Conservation (phyloP, 129 eudicot genomes). For the Ambrosia artemisiifolia region DNA sequence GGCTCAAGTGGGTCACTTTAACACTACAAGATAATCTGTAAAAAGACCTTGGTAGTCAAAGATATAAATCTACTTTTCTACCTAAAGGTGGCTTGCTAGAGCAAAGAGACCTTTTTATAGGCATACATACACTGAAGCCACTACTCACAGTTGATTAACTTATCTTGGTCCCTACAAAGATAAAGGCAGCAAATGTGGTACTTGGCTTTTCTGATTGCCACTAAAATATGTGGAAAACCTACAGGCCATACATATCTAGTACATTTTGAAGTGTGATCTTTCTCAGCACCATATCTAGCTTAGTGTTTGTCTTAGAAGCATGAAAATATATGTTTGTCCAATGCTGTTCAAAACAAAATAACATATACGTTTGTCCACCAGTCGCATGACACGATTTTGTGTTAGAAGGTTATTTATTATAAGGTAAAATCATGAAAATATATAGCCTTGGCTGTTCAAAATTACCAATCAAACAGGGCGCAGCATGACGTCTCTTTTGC, state of each 20-base stretch:
- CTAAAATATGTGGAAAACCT: slow-evolving; percentile 33
- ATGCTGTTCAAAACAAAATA: no score
- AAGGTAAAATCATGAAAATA: no score
- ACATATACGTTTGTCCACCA: slow-evolving; percentile 14
- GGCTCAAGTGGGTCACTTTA: slow-evolving; percentile 16
- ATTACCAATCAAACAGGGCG: no score
- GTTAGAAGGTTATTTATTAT: not conserved
- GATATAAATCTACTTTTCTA: slow-evolving; percentile 40
- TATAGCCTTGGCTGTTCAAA: not conserved
- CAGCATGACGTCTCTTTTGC: no score
- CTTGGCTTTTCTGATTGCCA: slow-evolving; percentile 33
- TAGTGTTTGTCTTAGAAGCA: slow-evolving; percentile 23
- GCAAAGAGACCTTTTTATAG: slow-evolving; percentile 18
- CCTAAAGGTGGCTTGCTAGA: not conserved
- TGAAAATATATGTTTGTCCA: slow-evolving; percentile 22
- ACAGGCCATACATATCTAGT: slow-evolving; percentile 23
- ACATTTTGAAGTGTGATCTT: slow-evolving; percentile 36
- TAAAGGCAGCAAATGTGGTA: slow-evolving; percentile 27
- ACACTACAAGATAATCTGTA: slow-evolving; percentile 17
- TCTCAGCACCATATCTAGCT: slow-evolving; percentile 28
- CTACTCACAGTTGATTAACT: slow-evolving; percentile 22
- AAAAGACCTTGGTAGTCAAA: slow-evolving; percentile 23
- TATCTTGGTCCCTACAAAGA: slow-evolving; percentile 24
- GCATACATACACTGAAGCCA: not conserved
- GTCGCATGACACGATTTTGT: not conserved